phyloP scores from a whole-genome alignment of 176 grass and related monocot species.

The Bonia amplexicaulis region DNA sequence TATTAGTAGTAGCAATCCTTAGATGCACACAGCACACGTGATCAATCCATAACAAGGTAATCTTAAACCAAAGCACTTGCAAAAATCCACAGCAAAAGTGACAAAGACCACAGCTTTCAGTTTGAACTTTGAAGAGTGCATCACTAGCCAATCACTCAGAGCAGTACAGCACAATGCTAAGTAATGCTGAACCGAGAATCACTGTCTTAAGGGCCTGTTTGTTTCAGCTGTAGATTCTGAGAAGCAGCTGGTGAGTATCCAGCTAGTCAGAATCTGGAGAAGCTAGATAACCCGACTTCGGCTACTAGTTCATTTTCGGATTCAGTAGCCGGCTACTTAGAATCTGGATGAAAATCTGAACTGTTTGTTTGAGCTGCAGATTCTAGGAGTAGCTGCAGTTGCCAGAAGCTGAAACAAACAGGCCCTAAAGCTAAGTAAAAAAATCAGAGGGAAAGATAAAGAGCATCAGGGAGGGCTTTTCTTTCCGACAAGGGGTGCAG shows the following conservation, averaged over 20 bases:
- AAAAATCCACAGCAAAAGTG: neutral
- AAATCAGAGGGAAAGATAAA: neutral
- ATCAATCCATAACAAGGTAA: neutral
- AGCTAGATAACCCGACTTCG: too few relatives aligned
- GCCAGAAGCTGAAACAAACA: too few relatives aligned
- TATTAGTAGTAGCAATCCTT: neutral
- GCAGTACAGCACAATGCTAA: neutral
- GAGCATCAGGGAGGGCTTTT: slow-evolving; percentile 1
- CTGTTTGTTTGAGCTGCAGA: too few relatives aligned
- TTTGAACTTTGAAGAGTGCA: neutral
- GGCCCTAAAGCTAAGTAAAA: neutral
- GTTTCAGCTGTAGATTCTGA: too few relatives aligned
- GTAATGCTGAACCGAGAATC: neutral
- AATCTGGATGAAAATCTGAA: too few relatives aligned
- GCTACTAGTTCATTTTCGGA: too few relatives aligned
- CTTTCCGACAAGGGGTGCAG: slow-evolving; percentile 35
- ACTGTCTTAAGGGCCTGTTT: too few relatives aligned
- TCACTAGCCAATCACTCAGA: neutral
- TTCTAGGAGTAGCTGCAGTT: too few relatives aligned
- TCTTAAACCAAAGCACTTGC: neutral
- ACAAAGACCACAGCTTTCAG: neutral
- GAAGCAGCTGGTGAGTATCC: too few relatives aligned
- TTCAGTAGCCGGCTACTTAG: too few relatives aligned
- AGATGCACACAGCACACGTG: neutral
- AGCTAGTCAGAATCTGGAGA: too few relatives aligned